Evolutionary conservation across 352 stramenopile genomes (phyloP).

Genomic region (Globisporangium acanthophoron): DNA sequence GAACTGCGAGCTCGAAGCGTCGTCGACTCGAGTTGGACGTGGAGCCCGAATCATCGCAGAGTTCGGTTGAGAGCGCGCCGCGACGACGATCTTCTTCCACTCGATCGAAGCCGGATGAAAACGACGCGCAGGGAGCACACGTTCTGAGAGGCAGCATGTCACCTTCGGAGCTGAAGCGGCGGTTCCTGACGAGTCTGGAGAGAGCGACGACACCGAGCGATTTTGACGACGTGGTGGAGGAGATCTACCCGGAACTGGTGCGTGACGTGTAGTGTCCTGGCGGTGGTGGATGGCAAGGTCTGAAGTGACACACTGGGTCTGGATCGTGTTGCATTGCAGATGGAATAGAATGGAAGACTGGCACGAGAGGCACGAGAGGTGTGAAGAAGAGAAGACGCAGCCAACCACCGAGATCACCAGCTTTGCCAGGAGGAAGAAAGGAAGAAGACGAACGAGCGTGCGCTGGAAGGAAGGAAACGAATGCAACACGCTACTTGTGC

Average conservation of each 20-base stretch:
- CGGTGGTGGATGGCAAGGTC: neutral
- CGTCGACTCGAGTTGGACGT: conserved; percentile 10
- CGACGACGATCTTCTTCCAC: neutral
- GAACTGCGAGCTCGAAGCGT: conserved; percentile 10
- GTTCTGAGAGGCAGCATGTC: conserved; percentile 5
- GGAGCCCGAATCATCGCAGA: conserved; percentile 10
- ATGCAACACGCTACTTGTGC: too few relatives aligned
- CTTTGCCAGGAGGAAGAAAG: too few relatives aligned
- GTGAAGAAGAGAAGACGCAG: too few relatives aligned
- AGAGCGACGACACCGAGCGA: conserved; percentile 10
- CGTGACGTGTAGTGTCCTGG: neutral
- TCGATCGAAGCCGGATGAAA: conserved; percentile 3
- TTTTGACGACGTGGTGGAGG: conserved; percentile 36
- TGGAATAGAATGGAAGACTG: neutral
- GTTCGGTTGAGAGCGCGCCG: neutral
- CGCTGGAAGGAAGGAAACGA: too few relatives aligned
- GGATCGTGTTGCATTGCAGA: neutral
- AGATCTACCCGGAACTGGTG: conserved; percentile 38
- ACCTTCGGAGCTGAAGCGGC: conserved; percentile 4
- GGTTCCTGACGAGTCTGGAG: conserved; percentile 13
- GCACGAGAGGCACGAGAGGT: too few relatives aligned
- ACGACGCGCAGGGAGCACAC: neutral
- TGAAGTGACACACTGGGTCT: neutral
- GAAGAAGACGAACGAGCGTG: too few relatives aligned
- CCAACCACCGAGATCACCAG: too few relatives aligned